Evolutionary conservation across 352 stramenopile genomes (phyloP), one percentile per base, ranked within the genome.

Genomic region (Phytophthora pisi): DNA sequence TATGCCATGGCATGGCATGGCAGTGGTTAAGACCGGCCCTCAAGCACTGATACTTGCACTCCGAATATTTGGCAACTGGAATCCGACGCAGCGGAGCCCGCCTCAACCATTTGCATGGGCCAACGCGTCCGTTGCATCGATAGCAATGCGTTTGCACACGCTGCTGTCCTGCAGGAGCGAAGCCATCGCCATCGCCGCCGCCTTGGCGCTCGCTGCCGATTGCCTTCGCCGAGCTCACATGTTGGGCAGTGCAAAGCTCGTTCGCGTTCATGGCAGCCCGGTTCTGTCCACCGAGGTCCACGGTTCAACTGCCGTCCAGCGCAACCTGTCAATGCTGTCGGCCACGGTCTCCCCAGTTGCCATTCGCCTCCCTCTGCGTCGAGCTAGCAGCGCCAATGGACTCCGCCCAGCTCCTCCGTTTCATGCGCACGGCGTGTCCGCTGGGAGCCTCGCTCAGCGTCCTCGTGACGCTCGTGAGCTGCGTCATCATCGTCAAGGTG

Each of bases 401-500:
- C 53, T 66, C 57, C 9, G 23, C 24, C 46, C 57, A 63, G 42
- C 50, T 77, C 7, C 38, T 68, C 20, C 55, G 52, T 34, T 67
- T 68, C 50, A 61, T 77, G 6, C 72, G 72, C 45, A 68, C 64
- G 28, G 72, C 66, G 47, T 80, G 72, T 53, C 72, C 70, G 8
- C 46, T 89, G 36, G 70, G 65, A 9, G 80, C 80, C 34, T 77
- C 77, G 18, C 64, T 77, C 28, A 72, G 72, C 56, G 57, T 79
- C 46, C 60, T 89, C 51, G 57, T 74, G 38, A 86, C 81, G 30
- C 67, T 89, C 38, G 66, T 89, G 16, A 79, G 45, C 28, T 89
- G 81, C 34, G 71, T 87, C 49, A 75, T 82, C 65, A 89, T 86
- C 67, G 72, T 83, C 66, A 86, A 87, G 57, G 65, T 55, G 53